Evolutionary conservation across 139 green algal species (phyloP), one percentile per base, ranked within the genome.

Genomic region (Spirogloea muscicola): DNA sequence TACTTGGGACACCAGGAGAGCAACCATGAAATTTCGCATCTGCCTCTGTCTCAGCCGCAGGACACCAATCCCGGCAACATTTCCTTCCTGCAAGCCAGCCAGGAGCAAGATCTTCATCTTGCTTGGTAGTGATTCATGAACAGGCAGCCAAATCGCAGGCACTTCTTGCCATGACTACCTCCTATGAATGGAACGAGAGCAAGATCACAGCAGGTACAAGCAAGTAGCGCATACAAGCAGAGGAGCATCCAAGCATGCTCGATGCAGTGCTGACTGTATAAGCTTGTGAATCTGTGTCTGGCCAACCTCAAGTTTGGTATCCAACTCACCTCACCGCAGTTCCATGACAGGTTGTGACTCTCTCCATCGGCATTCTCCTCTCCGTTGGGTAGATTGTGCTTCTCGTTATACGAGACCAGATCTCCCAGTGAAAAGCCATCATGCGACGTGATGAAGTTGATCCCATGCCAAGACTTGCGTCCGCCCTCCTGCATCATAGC

Each of bases 391-490:
- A 91, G 65, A 82, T 98, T 98, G 73, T 96, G 88, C 85, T 98
- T 99, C 69, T 92, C 86, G 79, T 97, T 98, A 91, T 95, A 99
- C 0, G 89, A 83, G 37, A 86, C 81, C 27, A 97, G 72, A 81
- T 99, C 94, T 1, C 87, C 84, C 55, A 99, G 81, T 31, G 63
- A 94, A 89, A 98, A 98, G 42, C 94, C 94, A 79, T 99, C 94
- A 67, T 99, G 94, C 6, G 91, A 91, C 3, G 89, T 96, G 21
- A 98, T 87, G 78, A 98, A 97, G 89, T 98, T 98, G 84, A 98
- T 78, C 25, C 83, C 91, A 31, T 91, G 85, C 13, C 74, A 77
- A 33, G 94, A 93, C 33, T 79, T 80, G 38, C 94, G 71, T 1
- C 71, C 71, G 4, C 71, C 71, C 49, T 29, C 49, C 68, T 84